Evolutionary conservation across 2,329 filamentous ascomycete genomes (phyloP).

Genomic region (Pyricularia sp.): DNA sequence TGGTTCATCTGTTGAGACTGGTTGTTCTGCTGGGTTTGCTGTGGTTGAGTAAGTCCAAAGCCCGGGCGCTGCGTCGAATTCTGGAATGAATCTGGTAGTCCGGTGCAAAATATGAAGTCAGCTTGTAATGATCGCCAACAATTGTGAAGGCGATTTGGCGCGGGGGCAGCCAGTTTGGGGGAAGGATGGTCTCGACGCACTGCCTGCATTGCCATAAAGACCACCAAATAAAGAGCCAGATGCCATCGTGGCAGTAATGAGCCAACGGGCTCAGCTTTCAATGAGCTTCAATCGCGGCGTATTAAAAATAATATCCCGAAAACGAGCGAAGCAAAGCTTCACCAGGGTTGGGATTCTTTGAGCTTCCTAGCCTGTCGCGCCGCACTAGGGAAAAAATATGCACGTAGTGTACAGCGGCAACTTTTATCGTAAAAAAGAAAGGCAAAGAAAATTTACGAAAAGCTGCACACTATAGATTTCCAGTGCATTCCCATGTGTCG

Average conservation of each 20-base stretch:
- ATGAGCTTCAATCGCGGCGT: neutral
- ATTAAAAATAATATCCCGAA: neutral
- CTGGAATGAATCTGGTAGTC: neutral
- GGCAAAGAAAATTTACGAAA: neutral
- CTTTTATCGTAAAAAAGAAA: neutral
- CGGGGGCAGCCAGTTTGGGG: neutral
- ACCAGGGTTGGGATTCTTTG: neutral
- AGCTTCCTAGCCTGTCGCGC: neutral
- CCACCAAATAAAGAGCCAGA: neutral
- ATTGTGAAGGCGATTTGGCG: no score
- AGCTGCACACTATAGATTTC: neutral
- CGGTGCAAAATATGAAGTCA: neutral
- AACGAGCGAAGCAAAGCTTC: neutral
- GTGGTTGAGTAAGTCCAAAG: conserved; percentile 8
- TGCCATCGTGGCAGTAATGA: neutral
- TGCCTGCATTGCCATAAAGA: neutral
- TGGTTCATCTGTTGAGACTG: conserved; percentile 21
- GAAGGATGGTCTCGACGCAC: neutral
- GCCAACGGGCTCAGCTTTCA: neutral
- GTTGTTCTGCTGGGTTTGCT: conserved; percentile 23
- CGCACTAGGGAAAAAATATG: neutral
- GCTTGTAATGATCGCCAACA: neutral
- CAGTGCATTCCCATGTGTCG: neutral
- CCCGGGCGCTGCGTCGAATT: neutral
- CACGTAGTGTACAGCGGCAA: neutral